Evolutionary conservation across 371 early-diverging fungal genomes (phyloP), one percentile per base, ranked within the genome.

Genomic region (Batkoa obscura): DNA sequence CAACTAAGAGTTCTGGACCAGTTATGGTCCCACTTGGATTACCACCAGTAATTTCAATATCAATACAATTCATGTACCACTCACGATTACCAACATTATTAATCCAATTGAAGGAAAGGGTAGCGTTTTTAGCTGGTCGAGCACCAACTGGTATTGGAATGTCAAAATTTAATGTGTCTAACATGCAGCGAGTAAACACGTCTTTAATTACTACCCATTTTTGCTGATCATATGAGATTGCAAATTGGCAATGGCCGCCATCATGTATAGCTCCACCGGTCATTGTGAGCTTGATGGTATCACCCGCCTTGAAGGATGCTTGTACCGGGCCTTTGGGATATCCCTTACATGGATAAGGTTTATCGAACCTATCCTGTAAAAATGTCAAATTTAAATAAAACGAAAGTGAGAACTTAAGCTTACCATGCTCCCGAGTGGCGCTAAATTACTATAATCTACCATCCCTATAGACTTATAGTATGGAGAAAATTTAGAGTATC

Each of bases 51-150:
- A 58, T 58, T 3, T 23, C 36, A 34, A 58, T 58, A 43, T 58
- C 58, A 43, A 43, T 39, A 58, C 58, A 58, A 43, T 58, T 58
- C 58, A 58, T 58, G 31, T 58, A 58, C 37, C 35, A 17, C 38
- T 53, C 53, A 3, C 53, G 53, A 23, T 53, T 53, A 3, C 53
- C 53, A 6, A 53, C 37, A 13, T 35, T 30, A 23, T 53, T 53
- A 30, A 37, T 53, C 53, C 53, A 53, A 0, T 71, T 61, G 84
- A 83, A 84, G 0, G 75, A 71, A 62, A 84, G 74, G 33, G 71
- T 59, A 13, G 57, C 59, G 17, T 58, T 53, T 5, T 55, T 43
- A 10, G 8, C 13, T 15, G 41, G 3, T 13, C 32, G 43, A 43
- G 55, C 43, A 8, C 30, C 5, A 31, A 34, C 17, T 2, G 55